Evolutionary conservation across 306 rosid species (phyloP).

Genomic region (Vigna trinervia): DNA sequence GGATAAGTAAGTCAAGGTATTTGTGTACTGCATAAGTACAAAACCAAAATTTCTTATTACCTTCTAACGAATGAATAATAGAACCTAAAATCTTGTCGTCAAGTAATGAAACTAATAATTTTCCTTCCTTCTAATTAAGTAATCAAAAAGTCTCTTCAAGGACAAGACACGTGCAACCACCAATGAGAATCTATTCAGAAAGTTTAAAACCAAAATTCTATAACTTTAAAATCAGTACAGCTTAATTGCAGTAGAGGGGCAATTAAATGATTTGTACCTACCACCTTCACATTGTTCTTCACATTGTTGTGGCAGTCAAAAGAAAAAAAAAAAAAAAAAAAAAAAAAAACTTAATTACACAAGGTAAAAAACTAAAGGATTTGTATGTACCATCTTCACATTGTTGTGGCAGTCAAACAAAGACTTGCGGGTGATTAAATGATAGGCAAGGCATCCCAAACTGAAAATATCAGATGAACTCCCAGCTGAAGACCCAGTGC

Average conservation of each 20-base stretch:
- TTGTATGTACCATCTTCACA: constrained; percentile 80
- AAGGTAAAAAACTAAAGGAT: constrained; percentile 25
- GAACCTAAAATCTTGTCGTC: neutral
- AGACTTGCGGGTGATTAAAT: constrained; percentile 84
- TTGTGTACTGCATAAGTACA: constrained; percentile 77
- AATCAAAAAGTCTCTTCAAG: neutral
- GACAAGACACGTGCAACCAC: constrained; percentile 33
- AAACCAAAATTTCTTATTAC: constrained; percentile 44
- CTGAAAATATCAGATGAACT: constrained; percentile 90
- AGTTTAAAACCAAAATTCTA: constrained; percentile 3
- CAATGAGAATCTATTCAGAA: neutral
- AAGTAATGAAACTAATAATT: neutral
- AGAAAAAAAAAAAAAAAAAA: too few species aligned
- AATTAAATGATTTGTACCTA: too few species aligned
- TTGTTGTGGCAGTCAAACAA: constrained; percentile 92
- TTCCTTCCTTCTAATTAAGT: constrained; percentile 19
- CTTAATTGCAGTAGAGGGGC: neutral
- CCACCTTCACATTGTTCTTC: too few species aligned
- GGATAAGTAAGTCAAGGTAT: constrained; percentile 93
- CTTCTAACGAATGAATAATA: constrained; percentile 35
- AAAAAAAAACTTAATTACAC: neutral
- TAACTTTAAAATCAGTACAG: constrained; percentile 26
- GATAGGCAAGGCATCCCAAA: constrained; percentile 95
- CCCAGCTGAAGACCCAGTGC: constrained; percentile 62
- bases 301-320: too few species aligned